A percentile compares a stretch with the other conserved stretches of the same genome.
phyloP scores from a whole-genome alignment of 306 rosid genomes.

The Cucurbita argyrosperma region DNA sequence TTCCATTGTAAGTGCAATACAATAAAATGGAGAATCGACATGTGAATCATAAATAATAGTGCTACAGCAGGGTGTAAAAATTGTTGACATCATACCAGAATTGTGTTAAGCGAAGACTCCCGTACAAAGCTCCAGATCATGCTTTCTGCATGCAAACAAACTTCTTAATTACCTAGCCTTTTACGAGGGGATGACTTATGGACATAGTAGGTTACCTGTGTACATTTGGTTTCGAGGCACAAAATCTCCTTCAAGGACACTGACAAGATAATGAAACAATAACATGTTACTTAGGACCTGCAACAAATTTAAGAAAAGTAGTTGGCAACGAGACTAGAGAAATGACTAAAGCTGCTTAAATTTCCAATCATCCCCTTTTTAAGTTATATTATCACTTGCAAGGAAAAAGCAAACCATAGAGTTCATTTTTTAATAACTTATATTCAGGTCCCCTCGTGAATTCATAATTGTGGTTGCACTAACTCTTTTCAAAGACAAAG shows the following conservation, averaged over 20 bases:
- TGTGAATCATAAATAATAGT: neutral
- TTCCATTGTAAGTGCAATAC: neutral
- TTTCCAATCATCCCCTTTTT: neutral
- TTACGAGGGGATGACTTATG: neutral
- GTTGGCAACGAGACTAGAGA: neutral
- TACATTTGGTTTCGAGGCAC: constrained; percentile 42
- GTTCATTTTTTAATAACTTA: neutral
- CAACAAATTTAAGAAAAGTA: constrained; percentile 15
- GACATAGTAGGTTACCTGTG: constrained; percentile 24
- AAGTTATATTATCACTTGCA: neutral
- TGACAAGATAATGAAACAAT: constrained; percentile 66
- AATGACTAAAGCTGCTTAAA: neutral
- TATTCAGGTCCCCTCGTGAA: neutral
- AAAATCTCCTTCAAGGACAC: constrained; percentile 58
- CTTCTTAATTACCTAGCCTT: constrained; percentile 9
- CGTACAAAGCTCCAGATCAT: constrained; percentile 51
- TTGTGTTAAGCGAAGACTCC: constrained; percentile 63
- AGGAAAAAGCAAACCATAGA: neutral
- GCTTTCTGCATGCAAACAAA: constrained; percentile 36
- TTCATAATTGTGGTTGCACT: neutral
- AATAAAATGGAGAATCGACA: neutral
- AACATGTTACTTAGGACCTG: constrained; percentile 51
- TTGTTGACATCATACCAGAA: constrained; percentile 36
- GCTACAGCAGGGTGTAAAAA: neutral
- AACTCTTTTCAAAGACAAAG: neutral